phyloP scores from a whole-genome alignment of 1,139 yeast genomes.

The Suhomyces bribrorum region DNA sequence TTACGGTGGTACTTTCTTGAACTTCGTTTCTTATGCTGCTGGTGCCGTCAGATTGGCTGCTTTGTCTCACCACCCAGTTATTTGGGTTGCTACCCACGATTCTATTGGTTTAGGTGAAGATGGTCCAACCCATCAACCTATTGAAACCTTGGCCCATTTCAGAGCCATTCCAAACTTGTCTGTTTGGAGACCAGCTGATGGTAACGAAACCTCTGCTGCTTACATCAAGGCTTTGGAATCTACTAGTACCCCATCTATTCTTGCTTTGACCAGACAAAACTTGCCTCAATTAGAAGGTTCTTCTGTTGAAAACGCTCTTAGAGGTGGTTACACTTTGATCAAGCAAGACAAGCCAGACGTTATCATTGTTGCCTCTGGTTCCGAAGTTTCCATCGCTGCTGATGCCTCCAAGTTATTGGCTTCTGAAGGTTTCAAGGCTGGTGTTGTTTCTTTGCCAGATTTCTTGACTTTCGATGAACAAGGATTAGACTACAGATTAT shows the following conservation, averaged over 20 bases:
- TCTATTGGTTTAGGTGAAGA: constrained; percentile 99
- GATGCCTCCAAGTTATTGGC: constrained; percentile 71
- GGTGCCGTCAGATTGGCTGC: constrained; percentile 98
- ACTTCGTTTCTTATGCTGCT: constrained; percentile 96
- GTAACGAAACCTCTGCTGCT: constrained; percentile 98
- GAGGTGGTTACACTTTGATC: constrained; percentile 90
- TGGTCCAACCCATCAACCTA: constrained; percentile 99
- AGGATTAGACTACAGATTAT: constrained; percentile 72
- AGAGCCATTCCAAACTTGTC: constrained; percentile 94
- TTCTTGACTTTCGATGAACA: constrained; percentile 88
- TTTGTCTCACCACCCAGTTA: constrained; percentile 87
- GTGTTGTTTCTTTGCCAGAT: constrained; percentile 92
- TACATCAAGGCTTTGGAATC: constrained; percentile 77
- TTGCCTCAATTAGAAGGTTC: constrained; percentile 96
- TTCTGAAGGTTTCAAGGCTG: constrained; percentile 67
- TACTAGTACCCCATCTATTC: constrained; percentile 77
- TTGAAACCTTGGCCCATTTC: constrained; percentile 96
- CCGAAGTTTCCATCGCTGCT: constrained; percentile 85
- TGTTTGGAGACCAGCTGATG: constrained; percentile 99
- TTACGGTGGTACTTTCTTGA: constrained; percentile 97
- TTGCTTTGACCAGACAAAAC: constrained; percentile 97
- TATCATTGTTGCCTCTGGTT: constrained; percentile 89
- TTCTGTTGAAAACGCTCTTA: constrained; percentile 83
- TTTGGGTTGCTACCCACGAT: constrained; percentile 99
- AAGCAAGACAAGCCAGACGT: constrained; percentile 69